phyloP scores from a whole-genome alignment of 2,329 filamentous ascomycete species.

The Phyllosticta citriasiana region DNA sequence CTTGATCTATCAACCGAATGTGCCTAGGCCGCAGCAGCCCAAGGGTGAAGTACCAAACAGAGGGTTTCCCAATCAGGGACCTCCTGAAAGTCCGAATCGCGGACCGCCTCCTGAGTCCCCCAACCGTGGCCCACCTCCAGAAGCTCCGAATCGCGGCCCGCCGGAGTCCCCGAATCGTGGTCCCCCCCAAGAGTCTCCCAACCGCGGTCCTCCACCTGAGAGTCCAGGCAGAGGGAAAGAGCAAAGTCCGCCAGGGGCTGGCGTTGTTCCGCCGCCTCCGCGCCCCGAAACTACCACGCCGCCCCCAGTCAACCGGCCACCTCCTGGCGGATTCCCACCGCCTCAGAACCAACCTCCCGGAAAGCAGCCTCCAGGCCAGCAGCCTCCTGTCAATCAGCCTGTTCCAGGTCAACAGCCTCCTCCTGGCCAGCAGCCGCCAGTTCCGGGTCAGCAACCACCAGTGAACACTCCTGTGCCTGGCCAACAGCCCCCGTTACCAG shows the following conservation, averaged over 20 bases:
- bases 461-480: neutral
- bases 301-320: neutral
- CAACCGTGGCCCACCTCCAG: neutral
- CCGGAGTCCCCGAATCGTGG: neutral
- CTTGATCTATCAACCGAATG: neutral
- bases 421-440: no score
- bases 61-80: neutral
- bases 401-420: neutral
- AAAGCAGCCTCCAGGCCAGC: neutral
- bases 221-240: neutral
- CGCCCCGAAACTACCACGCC: neutral
- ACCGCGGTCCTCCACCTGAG: neutral
- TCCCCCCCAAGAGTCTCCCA: no score
- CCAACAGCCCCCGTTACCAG: neutral
- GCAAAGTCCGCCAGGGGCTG: neutral
- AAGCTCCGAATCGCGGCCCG: neutral
- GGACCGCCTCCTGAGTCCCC: neutral
- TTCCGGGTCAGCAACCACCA: neutral
- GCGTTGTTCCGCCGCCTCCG: neutral
- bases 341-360: neutral
- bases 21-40: neutral
- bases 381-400: neutral
- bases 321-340: neutral
- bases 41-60: neutral
- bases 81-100: neutral